phyloP scores from a whole-genome alignment of 208 protist genomes.

The Leishmania aethiopica region DNA sequence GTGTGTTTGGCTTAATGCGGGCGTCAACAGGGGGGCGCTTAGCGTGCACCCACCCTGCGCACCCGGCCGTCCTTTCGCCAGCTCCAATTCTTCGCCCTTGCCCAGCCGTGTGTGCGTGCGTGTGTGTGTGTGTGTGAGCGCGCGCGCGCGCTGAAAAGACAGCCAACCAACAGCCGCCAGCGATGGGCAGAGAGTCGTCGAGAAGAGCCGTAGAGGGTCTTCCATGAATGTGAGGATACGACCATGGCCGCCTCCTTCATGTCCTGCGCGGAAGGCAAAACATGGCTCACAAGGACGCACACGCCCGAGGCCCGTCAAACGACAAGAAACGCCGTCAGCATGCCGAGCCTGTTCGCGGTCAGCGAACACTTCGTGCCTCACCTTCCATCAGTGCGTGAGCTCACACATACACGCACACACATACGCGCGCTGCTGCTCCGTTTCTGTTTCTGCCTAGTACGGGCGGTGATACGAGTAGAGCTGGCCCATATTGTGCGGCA shows the following conservation, averaged over 20 bases:
- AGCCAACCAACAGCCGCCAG: neutral
- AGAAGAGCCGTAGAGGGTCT: neutral
- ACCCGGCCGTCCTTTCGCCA: neutral
- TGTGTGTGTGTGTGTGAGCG: constrained; percentile 6
- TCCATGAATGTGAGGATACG: neutral
- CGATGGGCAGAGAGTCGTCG: neutral
- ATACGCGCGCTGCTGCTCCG: neutral
- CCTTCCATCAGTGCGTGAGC: neutral
- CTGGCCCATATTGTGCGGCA: constrained; percentile 82
- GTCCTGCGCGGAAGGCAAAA: neutral
- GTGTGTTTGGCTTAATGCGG: neutral
- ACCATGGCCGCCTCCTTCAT: neutral
- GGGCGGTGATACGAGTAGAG: constrained; percentile 88
- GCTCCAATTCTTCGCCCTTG: neutral
- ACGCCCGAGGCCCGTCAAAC: neutral
- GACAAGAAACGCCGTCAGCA: neutral
- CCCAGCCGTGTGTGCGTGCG: neutral
- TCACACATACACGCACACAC: neutral
- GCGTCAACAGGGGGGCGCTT: neutral
- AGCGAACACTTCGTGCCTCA: neutral
- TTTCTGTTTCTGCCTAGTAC: constrained; percentile 41
- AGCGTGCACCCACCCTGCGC: neutral
- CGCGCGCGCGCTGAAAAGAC: neutral
- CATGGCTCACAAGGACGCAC: neutral
- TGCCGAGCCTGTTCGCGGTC: neutral